These are phyloP conservation scores for Mucor saturninus DNA, from an alignment of 371 early-diverging fungal genomes.

Conservation along the genomic window DNA sequence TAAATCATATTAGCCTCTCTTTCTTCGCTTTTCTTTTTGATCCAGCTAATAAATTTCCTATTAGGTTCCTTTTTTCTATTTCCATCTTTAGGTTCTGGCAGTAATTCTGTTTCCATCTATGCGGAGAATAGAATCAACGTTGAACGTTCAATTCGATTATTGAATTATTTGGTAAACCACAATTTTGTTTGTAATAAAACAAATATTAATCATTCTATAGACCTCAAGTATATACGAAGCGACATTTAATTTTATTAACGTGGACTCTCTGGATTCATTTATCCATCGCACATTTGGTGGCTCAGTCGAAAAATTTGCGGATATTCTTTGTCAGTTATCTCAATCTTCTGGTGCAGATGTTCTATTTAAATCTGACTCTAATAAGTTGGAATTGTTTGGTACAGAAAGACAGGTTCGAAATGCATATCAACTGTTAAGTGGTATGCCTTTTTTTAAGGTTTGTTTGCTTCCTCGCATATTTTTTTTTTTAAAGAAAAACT, in stretches of 20 bases:
- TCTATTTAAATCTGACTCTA: conserved; percentile 45
- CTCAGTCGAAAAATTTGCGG: conserved; percentile 38
- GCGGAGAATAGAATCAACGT: conserved; percentile 78
- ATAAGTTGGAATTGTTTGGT: conserved; percentile 69
- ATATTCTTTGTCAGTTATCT: conserved; percentile 51
- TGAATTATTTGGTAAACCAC: conserved; percentile 69
- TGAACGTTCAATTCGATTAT: conserved; percentile 70
- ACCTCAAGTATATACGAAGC: conserved; percentile 65
- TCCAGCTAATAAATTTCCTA: conserved; percentile 11
- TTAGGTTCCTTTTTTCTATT: conserved; percentile 62
- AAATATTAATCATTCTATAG: conserved; percentile 21
- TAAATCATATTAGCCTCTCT: conserved; percentile 5
- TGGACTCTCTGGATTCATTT: conserved; percentile 34
- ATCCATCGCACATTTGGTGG: conserved; percentile 34
- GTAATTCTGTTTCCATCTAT: conserved; percentile 57
- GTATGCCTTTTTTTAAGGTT: conserved; percentile 49
- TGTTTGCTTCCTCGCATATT: neutral
- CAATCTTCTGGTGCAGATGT: conserved; percentile 64
- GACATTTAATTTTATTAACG: conserved; percentile 52
- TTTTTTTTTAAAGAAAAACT: neutral
- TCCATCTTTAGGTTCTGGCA: conserved; percentile 66
- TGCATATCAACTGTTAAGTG: conserved; percentile 57
- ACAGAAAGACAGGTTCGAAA: conserved; percentile 59
- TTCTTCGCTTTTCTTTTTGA: neutral
- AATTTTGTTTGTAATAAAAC: neutral